phyloP scores from a whole-genome alignment of 441 rosid genomes.

The Gossypium aridum region DNA sequence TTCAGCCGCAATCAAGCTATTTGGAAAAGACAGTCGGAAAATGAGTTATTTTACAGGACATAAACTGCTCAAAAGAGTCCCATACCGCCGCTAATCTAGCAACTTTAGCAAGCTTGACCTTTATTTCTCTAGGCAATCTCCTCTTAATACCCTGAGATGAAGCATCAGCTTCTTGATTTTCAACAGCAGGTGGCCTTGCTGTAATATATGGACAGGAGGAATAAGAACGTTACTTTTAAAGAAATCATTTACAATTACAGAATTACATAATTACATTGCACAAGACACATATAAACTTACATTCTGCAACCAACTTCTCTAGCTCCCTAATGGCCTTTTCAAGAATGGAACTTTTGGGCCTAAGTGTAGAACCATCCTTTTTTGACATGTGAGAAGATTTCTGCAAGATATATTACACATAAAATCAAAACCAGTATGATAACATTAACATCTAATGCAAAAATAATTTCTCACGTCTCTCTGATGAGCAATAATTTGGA shows the following conservation, averaged over 20 bases:
- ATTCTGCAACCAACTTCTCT: conserved; percentile 84
- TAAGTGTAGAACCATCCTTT: conserved; percentile 55
- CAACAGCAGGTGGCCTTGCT: not conserved
- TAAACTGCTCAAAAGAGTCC: not conserved
- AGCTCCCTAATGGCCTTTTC: conserved; percentile 89
- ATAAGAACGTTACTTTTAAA: not conserved
- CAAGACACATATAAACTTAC: conserved; percentile 43
- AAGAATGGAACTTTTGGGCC: conserved; percentile 56
- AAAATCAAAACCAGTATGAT: conserved; percentile 12
- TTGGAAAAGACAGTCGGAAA: not conserved
- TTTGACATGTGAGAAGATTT: conserved; percentile 42
- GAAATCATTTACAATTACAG: not conserved
- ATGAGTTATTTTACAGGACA: not conserved
- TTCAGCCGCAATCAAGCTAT: not conserved
- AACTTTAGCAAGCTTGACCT: not conserved
- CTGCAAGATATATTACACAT: conserved; percentile 28
- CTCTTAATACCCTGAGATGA: not conserved
- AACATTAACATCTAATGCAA: not conserved
- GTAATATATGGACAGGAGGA: not conserved
- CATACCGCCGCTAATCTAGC: not conserved
- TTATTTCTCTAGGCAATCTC: conserved; percentile 4
- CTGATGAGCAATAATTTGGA: not conserved
- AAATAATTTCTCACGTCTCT: not conserved
- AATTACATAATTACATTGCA: not conserved
- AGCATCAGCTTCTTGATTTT: conserved; percentile 1